Evolutionary conservation across 768 basidiomycete species (phyloP).

Genomic region (Xerocomellus dryophilus): DNA sequence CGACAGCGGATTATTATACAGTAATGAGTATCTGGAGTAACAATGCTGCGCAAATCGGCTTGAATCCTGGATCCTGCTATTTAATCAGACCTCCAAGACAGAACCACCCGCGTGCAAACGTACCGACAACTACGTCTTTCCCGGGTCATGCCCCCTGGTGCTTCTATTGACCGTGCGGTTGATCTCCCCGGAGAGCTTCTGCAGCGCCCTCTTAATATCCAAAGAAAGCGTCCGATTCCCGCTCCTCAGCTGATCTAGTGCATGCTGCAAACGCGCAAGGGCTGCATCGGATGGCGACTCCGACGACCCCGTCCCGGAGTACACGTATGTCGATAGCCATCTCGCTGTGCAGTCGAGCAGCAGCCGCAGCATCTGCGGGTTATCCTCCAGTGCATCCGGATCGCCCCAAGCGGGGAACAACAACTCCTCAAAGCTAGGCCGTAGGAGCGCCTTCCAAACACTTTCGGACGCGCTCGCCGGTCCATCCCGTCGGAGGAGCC

Average conservation of each 20-base stretch:
- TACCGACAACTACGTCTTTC: not conserved
- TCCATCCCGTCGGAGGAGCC: constrained; percentile 7
- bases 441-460: not conserved
- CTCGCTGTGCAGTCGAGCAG: not conserved
- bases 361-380: constrained; percentile 4
- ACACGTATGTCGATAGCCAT: not conserved
- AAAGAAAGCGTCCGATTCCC: not conserved
- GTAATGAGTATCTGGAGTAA: not conserved
- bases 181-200: not conserved
- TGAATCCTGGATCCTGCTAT: not conserved
- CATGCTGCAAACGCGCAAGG: not conserved
- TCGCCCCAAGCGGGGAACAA: constrained; percentile 6
- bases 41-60: not conserved
- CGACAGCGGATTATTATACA: no score
- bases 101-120: not conserved
- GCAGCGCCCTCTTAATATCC: constrained; percentile 2
- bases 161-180: not conserved
- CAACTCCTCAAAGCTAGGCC: not conserved
- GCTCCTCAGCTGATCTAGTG: not conserved
- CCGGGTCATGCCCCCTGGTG: no score
- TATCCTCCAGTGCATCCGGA: constrained; percentile 2
- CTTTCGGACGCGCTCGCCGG: not conserved
- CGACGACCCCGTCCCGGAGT: not conserved
- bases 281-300: not conserved
- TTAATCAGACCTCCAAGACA: not conserved